Evolutionary conservation across 345 rosid species (phyloP), one percentile per base, ranked within the genome.

Genomic region (Kernera saxatilis): DNA sequence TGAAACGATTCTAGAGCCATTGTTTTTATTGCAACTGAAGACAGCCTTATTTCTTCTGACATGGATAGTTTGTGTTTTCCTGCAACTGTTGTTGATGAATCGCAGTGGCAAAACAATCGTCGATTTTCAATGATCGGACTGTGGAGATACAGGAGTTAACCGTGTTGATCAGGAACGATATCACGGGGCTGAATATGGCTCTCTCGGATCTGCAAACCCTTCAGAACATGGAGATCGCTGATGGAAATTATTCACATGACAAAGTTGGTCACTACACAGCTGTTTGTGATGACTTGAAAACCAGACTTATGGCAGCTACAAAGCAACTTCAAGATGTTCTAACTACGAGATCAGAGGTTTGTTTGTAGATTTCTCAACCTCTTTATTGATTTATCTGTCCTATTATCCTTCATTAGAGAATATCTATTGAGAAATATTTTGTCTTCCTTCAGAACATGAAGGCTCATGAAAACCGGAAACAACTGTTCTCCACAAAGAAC

Each of bases 391-490:
- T 7, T 15, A 9, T 54, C 33, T 49, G 27, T n/a, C 18, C 27
- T 44, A 32, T 9, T 8, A n/a, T 76, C 19, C 9, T 0, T 61
- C 54, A 45, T 4, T 54, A 11, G 41, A 55, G 56, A 33, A 14
- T 51, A 10, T 49, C 22, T 3, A 25, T 18, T 51, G 18, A 48
- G 61, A 41, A 6, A 6, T 39, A 40, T 35, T 26, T 22, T 25
- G 54, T 57, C 33, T 53, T 22, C n/a, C 37, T 56, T 73, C 82
- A 90, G 97, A 90, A 91, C 75, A 87, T 88, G 64, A 93, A 88
- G 78, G 98, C 97, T 71, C 97, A 91, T 79, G 97, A 91, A 72
- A 91, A 81, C 59, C 70, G 96, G 73, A 93, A 80, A 74, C 87
- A 91, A 59, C 82, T 91, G 22, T 91, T 93, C 70, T 93, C 98